Base-by-base conservation (phyloP, 2,329 filamentous ascomycete genomes). In the Triangularia setosa region DNA sequence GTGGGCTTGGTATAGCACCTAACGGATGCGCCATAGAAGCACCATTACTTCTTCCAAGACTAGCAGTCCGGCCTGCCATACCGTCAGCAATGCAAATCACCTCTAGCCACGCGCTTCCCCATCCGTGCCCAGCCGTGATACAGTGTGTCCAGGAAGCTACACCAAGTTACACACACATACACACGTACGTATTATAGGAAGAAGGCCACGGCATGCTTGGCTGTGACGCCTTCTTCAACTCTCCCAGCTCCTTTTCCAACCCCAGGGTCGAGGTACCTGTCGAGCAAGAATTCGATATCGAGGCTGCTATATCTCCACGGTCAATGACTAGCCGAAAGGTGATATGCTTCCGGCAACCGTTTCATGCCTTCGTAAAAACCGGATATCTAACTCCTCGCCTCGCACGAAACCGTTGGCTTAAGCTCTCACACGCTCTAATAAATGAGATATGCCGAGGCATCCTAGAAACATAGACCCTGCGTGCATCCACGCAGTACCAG, bases 401-500 rank as follows among this genome's bases (percentile, higher is more conserved):
- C 40, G n/a, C 40, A 21, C 40, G 40, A 48, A 8, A 48, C 7
- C n/a, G 40, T 21, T 21, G n/a, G 40, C 40, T 48, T 8, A n/a
- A 48, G 40, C 40, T 48, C 8, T 11, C 40, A 58, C 11, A 14
- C 7, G 28, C 24, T 12, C 33, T 40, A 48, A 18, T 44, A 40
- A 48, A 27, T 23, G 27, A 48, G 9, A 59, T 23, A 44, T 23
- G 27, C 33, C 40, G 30, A 25, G 57, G 40, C 40, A 58, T 23
- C 23, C 21, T 55, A 25, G 52, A 55, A 23, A 24, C n/a, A 55
- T 55, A 27, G 58, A 52, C 58, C 58, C 58, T 48, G 25, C 27
- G 24, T 53, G 58, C 58, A 60, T 60, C 24, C 57, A 59, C 54
- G n/a, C 23, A 57, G 27, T 35, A 59, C 57, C 25, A 25, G 40